Base-by-base conservation (phyloP, 768 basidiomycete genomes). In the Hypholoma fasciculare region DNA sequence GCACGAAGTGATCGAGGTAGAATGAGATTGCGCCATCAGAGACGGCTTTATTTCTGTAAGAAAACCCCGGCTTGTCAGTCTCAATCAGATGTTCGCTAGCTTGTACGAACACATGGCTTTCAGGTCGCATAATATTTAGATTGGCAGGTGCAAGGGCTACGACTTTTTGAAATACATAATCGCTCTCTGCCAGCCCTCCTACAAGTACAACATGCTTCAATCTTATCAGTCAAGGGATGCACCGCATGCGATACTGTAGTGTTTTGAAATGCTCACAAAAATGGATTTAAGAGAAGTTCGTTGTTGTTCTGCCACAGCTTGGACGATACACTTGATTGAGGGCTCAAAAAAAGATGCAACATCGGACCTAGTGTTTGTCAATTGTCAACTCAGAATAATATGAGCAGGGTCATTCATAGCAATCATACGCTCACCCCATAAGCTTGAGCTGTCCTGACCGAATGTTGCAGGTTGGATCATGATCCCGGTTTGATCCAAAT, bases 121-220 rank as follows among this genome's bases (percentile, higher is more conserved):
- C 82, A 0, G 84, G 85, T 7, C 82, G 74, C 51, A 77, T 74
- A 14, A 85, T 67, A 34, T 67, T 72, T 43, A 83, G 63, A n/a
- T 76, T 74, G 0, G 73, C 63, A 1, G 70, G 61, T 4, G 70
- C 69, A 12, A 86, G 69, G 5, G 70, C 63, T 49, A 63, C 68
- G 39, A 75, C 74, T 1, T 85, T 74, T 48, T 72, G 70, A 1
- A 75, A 81, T 14, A 86, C 63, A 74, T 79, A 85, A 52, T 84
- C 80, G 57, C 79, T 85, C 0, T 82, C 82, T 14, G 81, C 79
- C 64, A 85, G 85, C 0, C 84, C 84, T 17, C 85, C 85, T 3
- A 86, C 83, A 2, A 87, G 75, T 30, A 80, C 72, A n/a, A 79
- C 73, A 23, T 74, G 72, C 79, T 79, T 52, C n/a, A 43, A 34